These are phyloP conservation scores for Trichoderma sp. DNA, from an alignment of 2,329 filamentous ascomycete species.

Conservation along the genomic window DNA sequence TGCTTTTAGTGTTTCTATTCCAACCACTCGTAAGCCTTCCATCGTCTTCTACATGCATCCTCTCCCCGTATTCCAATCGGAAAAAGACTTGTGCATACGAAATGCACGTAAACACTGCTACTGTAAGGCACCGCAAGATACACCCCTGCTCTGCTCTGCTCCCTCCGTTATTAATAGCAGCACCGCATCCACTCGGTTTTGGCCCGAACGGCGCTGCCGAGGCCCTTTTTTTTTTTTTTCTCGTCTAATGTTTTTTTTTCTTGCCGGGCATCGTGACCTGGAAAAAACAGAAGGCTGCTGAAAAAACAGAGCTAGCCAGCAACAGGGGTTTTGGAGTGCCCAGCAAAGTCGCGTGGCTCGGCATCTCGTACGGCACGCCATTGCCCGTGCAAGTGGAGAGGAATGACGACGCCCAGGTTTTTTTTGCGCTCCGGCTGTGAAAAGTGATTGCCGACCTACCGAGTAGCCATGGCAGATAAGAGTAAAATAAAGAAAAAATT, in stretches of 20 bases:
- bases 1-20: background rate
- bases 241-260: no score
- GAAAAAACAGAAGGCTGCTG: background rate
- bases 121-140: no score
- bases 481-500: no score
- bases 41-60: background rate
- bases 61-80: background rate
- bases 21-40: background rate
- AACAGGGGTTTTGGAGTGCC: background rate
- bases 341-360: background rate
- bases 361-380: background rate
- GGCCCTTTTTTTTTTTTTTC: background rate
- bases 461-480: background rate
- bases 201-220: slow-evolving; percentile 6
- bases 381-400: background rate
- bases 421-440: background rate
- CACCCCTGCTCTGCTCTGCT: background rate
- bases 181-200: background rate
- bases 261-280: background rate
- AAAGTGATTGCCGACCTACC: background rate
- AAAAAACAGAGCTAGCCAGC: background rate
- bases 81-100: background rate
- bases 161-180: slow-evolving; percentile 16
- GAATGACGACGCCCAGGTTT: background rate
- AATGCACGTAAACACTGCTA: background rate